Conservation (phyloP, 495 filamentous ascomycete species). For the Sporormia fimetaria region DNA sequence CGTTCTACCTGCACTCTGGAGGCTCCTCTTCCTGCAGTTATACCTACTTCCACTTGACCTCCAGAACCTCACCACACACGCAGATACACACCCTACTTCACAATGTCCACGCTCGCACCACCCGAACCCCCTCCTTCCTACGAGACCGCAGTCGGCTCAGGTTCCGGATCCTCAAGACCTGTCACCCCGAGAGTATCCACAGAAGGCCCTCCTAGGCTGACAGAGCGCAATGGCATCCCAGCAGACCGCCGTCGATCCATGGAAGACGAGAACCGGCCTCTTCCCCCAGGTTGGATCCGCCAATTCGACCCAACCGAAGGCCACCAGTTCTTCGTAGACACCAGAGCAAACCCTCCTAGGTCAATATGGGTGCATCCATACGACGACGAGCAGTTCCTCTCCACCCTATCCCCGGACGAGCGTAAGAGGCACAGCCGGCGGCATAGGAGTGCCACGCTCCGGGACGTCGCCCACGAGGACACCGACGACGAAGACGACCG, state of each 20-base stretch:
- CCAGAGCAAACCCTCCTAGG: slow-evolving; percentile 35
- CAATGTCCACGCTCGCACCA: slow-evolving; percentile 11
- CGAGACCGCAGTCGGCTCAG: slow-evolving; percentile 21
- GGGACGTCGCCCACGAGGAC: slow-evolving; percentile 35
- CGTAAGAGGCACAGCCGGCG: slow-evolving; percentile 31
- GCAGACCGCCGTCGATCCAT: slow-evolving; percentile 35
- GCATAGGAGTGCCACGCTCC: slow-evolving; percentile 29
- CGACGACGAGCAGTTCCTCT: slow-evolving; percentile 39
- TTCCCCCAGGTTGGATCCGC: slow-evolving; percentile 38
- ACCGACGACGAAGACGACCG: slow-evolving; percentile 34
- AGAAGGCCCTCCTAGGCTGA: slow-evolving; percentile 2
- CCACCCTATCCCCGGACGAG: slow-evolving; percentile 31
- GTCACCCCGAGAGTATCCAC: slow-evolving; percentile 9
- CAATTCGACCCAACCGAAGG: slow-evolving; percentile 35
- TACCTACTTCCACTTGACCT: not conserved
- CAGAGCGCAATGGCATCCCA: slow-evolving; percentile 36
- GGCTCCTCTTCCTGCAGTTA: not conserved
- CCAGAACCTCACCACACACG: not conserved
- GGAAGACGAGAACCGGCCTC: slow-evolving; percentile 39
- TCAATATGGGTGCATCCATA: slow-evolving; percentile 44
- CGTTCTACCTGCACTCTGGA: too few species aligned
- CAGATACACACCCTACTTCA: not conserved
- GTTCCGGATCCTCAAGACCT: slow-evolving; percentile 9
- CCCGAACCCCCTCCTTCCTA: slow-evolving; percentile 29
- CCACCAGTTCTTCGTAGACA: slow-evolving; percentile 45